Evolutionary conservation across 768 basidiomycete species (phyloP), one percentile per base, ranked within the genome.

Genomic region (Russula ochroleuca): DNA sequence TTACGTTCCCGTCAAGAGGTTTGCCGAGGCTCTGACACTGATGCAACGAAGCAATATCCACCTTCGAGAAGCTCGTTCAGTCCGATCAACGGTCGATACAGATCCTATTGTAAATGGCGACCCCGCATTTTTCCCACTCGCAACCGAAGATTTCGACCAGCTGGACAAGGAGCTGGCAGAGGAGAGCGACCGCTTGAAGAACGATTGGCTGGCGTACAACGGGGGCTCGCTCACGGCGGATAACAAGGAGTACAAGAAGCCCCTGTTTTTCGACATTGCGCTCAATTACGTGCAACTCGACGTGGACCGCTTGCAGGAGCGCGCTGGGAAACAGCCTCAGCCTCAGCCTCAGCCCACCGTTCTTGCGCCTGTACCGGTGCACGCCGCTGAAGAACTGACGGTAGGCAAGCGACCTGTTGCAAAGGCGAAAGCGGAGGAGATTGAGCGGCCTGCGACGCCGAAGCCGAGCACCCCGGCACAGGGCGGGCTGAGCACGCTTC

Each of bases 241-340:
- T 53, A 71, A 78, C 54, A 79, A 80, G 69, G 73, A 78, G 43
- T 78, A 86, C 70, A 86, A 87, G 77, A 96, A 96, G 72, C 92
- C 92, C 17, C 70, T 93, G 45, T 97, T 98, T 78, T 97, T 95
- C 75, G 92, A 97, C 72, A 89, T 93, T 65, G 94, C 93, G 19
- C 84, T 94, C 70, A 97, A 96, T 75, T 97, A 96, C 71, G 86
- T 92, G 59, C 85, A 90, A 67, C 74, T 94, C 63, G 90, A 94
- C 70, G 87, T 94, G 85, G 88, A 91, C 50, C 77, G 83, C 56
- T 74, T 97, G 62, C 76, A 85, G 69, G 82, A 80, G 62, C 78
- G 88, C 19, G 90, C 87, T 3, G 93, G 93, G 1, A 86, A 85
- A 75, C 86, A 85, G 76, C 4, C 45, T n/a, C 72, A 78, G 50